Conservation (phyloP, 23 red algal species). For the Gracilaria gracilis region DNA sequence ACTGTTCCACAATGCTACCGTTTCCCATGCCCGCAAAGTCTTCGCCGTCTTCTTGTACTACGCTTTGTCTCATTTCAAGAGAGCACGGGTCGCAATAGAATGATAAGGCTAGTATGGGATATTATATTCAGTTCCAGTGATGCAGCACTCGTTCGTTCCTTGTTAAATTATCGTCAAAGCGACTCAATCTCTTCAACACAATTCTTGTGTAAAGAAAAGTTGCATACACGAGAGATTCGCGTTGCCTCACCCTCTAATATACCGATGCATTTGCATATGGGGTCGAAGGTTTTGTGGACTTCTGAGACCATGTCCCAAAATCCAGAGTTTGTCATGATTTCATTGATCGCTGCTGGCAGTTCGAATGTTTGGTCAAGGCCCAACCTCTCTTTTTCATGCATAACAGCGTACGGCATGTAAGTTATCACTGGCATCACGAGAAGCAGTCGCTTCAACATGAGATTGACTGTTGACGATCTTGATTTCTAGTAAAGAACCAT, state of each 20-base stretch:
- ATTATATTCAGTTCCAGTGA: neutral
- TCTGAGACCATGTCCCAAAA: neutral
- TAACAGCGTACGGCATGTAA: neutral
- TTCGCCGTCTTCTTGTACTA: neutral
- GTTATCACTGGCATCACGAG: neutral
- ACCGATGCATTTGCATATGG: neutral
- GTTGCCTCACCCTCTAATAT: neutral
- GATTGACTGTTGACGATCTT: neutral
- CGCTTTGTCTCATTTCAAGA: neutral
- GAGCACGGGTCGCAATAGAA: neutral
- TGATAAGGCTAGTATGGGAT: neutral
- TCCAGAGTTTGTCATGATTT: neutral
- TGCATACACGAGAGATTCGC: neutral
- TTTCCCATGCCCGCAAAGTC: neutral
- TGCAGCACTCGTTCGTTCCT: too few relatives aligned
- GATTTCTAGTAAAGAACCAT: neutral
- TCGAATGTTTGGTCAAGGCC: neutral
- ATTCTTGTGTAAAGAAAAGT: neutral
- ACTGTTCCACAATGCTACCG: neutral
- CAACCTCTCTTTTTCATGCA: neutral
- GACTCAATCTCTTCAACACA: too few relatives aligned
- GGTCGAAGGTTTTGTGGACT: neutral
- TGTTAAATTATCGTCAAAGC: too few relatives aligned
- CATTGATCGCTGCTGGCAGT: neutral
- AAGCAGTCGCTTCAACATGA: neutral